Base-by-base conservation (phyloP, 2,329 filamentous ascomycete species). In the Ascochyta lentis region DNA sequence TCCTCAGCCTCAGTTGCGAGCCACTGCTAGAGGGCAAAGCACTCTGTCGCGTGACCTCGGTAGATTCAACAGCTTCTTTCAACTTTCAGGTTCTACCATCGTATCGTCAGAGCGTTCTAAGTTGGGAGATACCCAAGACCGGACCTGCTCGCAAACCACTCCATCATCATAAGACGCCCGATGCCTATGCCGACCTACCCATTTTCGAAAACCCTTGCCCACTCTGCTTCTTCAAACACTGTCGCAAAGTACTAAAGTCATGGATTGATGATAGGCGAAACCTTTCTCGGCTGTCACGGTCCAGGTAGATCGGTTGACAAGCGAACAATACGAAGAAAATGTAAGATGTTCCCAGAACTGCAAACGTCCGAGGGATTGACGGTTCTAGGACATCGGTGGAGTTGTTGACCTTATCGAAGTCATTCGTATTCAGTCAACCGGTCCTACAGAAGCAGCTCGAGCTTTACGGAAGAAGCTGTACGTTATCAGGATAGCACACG, bases 391-490 rank as follows among this genome's bases (percentile, higher is more conserved):
- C 74, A 82, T 96, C 34, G 89, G 91, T 67, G 95, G 94, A 23
- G 92, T 99, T 62, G 91, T 94, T 37, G 93, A 98, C 68, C 86
- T 99, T 23, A 91, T 98, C 61, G 95, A 99, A 76, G 92, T 95
- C 53, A 91, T 99, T 73, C 89, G 90, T 63, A 86, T 99, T 56
- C 95, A 99, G 77, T 83, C 85, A 24, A 90, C 90, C 6, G 95
- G 95, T 0, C 92, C 95, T 1, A 85, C 86, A 12, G 95, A 99
- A 80, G 93, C 93, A 56, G 92, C 94, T 49, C 87, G 95, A 71
- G 93, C 95, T 43, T 85, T 99, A 67, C 87, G 95, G 58, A 99
- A 99, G 85, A 98, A 98, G 81, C 86, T 99, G 83, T 88, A 75
- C 71, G 85, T 74, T 8, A 16, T 13, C n/a, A 19, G n/a, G 15